Conservation (phyloP, 257 asterid species). For the Solanum okadae region DNA sequence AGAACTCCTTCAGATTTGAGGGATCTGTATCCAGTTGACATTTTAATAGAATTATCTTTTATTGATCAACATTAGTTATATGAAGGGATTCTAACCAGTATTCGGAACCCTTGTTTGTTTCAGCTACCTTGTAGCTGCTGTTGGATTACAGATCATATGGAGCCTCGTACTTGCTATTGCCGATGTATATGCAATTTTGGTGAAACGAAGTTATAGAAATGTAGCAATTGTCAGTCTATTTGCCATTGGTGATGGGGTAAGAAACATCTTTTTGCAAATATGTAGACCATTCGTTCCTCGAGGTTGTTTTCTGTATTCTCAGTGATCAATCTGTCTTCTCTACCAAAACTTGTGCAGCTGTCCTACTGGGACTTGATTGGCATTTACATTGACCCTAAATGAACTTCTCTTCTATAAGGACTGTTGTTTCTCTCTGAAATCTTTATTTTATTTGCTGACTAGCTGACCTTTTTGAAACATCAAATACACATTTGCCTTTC, state of each 20-base stretch:
- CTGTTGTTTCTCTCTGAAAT: background rate
- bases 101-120: slow-evolving; percentile 10
- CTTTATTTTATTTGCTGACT: background rate
- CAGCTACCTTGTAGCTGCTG: slow-evolving; percentile 86
- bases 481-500: background rate
- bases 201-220: slow-evolving; percentile 66
- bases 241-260: slow-evolving; percentile 90
- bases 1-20: background rate
- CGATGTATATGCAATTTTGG: slow-evolving; percentile 63
- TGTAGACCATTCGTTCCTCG: background rate
- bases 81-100: slow-evolving; percentile 8
- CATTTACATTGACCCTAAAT: background rate
- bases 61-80: background rate
- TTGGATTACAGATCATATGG: slow-evolving; percentile 79
- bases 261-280: slow-evolving; percentile 10
- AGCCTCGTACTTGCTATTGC: slow-evolving; percentile 64
- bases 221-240: slow-evolving; percentile 47
- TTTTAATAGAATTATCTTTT: background rate
- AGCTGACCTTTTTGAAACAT: background rate
- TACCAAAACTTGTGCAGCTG: background rate
- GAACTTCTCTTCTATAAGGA: background rate
- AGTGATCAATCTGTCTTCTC: background rate
- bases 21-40: background rate
- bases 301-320: background rate
- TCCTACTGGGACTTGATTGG: background rate